phyloP scores from a whole-genome alignment of 2,329 filamentous ascomycete species.

The Colletotrichum tropicale region DNA sequence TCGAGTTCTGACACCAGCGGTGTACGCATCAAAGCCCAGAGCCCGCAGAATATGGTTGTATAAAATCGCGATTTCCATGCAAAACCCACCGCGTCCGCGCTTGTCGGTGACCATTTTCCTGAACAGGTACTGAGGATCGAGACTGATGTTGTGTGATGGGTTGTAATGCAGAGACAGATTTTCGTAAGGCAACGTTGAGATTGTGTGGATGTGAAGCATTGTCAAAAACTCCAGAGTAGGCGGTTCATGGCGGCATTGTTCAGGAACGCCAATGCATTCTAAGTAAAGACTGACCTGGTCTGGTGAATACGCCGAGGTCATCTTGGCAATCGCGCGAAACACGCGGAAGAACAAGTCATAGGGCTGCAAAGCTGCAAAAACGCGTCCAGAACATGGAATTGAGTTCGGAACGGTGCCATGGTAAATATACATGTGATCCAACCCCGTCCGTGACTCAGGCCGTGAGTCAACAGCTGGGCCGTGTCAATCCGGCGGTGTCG shows the following conservation, averaged over 20 bases:
- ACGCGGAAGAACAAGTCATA: neutral
- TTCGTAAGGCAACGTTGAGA: slow-evolving; percentile 59
- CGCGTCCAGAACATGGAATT: neutral
- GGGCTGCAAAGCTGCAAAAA: neutral
- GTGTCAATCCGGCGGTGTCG: neutral
- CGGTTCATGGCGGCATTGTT: neutral
- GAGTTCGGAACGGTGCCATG: neutral
- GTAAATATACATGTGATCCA: neutral
- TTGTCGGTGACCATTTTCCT: slow-evolving; percentile 49
- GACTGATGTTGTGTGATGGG: slow-evolving; percentile 36
- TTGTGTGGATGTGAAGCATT: slow-evolving; percentile 45
- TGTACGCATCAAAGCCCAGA: slow-evolving; percentile 59
- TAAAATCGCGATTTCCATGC: slow-evolving; percentile 62
- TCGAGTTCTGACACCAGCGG: slow-evolving; percentile 57
- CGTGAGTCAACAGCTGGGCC: neutral
- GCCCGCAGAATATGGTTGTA: slow-evolving; percentile 56
- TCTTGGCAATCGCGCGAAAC: neutral
- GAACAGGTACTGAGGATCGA: slow-evolving; percentile 53
- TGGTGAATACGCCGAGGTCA: neutral
- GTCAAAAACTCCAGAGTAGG: neutral
- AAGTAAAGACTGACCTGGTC: neutral
- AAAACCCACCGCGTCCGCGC: slow-evolving; percentile 60
- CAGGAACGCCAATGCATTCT: neutral
- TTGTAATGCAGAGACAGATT: slow-evolving; percentile 61
- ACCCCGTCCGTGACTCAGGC: neutral